These are phyloP conservation scores for Plasmodium reichenowi DNA, from an alignment of 169 alveolate genomes.

Conservation along the genomic window DNA sequence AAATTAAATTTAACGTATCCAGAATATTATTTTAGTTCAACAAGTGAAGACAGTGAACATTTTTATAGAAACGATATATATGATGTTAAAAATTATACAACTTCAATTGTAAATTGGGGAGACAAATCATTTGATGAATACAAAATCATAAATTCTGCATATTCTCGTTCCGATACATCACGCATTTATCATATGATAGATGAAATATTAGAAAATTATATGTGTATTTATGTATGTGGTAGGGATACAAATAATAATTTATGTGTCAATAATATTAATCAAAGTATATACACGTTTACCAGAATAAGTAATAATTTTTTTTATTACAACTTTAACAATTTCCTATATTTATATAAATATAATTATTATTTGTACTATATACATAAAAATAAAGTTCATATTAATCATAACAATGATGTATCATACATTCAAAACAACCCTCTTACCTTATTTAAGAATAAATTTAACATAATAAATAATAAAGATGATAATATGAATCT, in stretches of 20 bases:
- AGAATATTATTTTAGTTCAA: slow-evolving; percentile 42
- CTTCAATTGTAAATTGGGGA: slow-evolving; percentile 71
- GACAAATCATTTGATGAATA: slow-evolving; percentile 74
- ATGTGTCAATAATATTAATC: slow-evolving; percentile 56
- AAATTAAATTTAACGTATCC: slow-evolving; percentile 30
- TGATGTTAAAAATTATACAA: slow-evolving; percentile 68
- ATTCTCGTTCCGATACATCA: slow-evolving; percentile 70
- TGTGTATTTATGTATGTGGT: slow-evolving; percentile 74
- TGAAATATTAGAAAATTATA: slow-evolving; percentile 69
- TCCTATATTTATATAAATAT: slow-evolving; percentile 53
- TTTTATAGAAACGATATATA: slow-evolving; percentile 64
- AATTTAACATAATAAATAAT: slow-evolving; percentile 33
- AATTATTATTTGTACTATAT: slow-evolving; percentile 66
- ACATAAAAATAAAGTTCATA: slow-evolving; percentile 62
- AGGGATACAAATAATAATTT: slow-evolving; percentile 73
- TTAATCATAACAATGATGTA: slow-evolving; percentile 54
- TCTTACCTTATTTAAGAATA: slow-evolving; percentile 62
- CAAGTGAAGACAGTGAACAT: slow-evolving; percentile 33
- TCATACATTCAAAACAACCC: slow-evolving; percentile 57
- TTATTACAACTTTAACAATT: slow-evolving; percentile 65
- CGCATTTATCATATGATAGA: slow-evolving; percentile 61
- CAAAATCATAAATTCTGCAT: slow-evolving; percentile 52
- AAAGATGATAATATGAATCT: slow-evolving; percentile 23
- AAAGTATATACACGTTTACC: slow-evolving; percentile 64
- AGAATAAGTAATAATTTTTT: slow-evolving; percentile 52